phyloP scores from a whole-genome alignment of 208 protist genomes.

The Wallacemonas sp. region DNA sequence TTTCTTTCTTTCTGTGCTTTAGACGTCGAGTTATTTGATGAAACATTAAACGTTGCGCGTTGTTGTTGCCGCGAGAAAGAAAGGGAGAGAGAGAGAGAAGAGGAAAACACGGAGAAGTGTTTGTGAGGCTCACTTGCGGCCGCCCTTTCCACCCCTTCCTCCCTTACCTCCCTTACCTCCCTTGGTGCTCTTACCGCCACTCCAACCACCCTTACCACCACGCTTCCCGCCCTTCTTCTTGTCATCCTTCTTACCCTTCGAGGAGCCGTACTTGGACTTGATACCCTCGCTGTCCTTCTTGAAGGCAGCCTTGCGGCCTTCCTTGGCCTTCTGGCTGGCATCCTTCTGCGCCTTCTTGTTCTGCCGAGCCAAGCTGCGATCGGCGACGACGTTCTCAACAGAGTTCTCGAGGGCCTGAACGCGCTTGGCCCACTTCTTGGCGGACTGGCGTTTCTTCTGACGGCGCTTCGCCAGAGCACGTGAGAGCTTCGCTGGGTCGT shows the following conservation, averaged over 20 bases:
- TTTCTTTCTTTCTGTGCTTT: too few species aligned
- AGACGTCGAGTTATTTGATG: too few species aligned
- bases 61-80: slow-evolving; percentile 3
- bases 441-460: slow-evolving; percentile 80
- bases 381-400: slow-evolving; percentile 74
- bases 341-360: slow-evolving; percentile 26
- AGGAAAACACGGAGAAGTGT: not conserved
- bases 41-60: too few species aligned
- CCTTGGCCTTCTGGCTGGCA: slow-evolving; percentile 23
- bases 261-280: slow-evolving; percentile 12
- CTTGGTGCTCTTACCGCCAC: slow-evolving; percentile 20
- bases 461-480: slow-evolving; percentile 73
- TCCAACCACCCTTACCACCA: slow-evolving; percentile 15
- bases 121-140: not conserved
- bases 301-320: slow-evolving; percentile 19
- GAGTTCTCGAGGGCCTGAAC: slow-evolving; percentile 58
- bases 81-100: slow-evolving; percentile 20
- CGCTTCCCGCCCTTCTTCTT: slow-evolving; percentile 30
- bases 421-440: slow-evolving; percentile 76
- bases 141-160: not conserved
- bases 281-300: slow-evolving; percentile 12
- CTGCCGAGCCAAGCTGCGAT: slow-evolving; percentile 44
- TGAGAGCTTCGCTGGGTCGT: slow-evolving; percentile 62
- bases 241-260: slow-evolving; percentile 18
- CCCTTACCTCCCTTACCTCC: slow-evolving; percentile 26